Percentiles rank a stretch among this genome's conserved stretches.
Evolutionary conservation across 768 basidiomycete species (phyloP).

Genomic region (Panaeolus papilionaceus): DNA sequence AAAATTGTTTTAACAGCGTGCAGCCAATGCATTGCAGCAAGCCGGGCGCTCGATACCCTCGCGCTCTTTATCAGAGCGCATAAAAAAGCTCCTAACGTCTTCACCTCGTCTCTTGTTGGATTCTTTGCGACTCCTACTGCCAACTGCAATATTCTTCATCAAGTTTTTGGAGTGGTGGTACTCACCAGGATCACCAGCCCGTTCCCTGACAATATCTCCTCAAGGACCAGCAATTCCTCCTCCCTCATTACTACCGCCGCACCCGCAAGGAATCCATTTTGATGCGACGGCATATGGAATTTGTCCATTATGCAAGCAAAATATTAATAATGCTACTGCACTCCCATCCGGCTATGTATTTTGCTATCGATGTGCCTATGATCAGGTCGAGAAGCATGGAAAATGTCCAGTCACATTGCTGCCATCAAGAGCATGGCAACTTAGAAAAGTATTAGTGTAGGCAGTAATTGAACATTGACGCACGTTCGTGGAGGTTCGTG

Average conservation of each 20-base stretch:
- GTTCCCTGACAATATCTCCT: conserved; percentile 66
- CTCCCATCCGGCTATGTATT: conserved; percentile 94
- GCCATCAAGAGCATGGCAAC: conserved; percentile 76
- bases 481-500: conserved; percentile 63
- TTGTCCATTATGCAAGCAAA: conserved; percentile 80
- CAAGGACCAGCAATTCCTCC: conserved; percentile 78
- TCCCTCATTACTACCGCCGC: conserved; percentile 75
- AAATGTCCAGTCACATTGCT: conserved; percentile 89
- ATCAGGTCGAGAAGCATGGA: conserved; percentile 77
- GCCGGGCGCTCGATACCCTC: background rate
- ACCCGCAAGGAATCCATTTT: conserved; percentile 74
- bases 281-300: conserved; percentile 72
- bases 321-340: conserved; percentile 86
- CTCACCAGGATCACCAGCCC: conserved; percentile 87
- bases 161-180: conserved; percentile 99
- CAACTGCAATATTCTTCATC: conserved; percentile 91
- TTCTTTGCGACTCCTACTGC: conserved; percentile 79
- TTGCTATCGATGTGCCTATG: conserved; percentile 91
- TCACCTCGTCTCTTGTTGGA: conserved; percentile 75
- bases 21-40: conserved; percentile 32
- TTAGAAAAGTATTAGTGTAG: conserved; percentile 87
- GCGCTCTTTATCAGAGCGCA: conserved; percentile 37
- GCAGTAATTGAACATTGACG: conserved; percentile 33
- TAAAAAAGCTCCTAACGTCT: conserved; percentile 53
- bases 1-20: conserved; percentile 42